Conservation (phyloP, 2,329 filamentous ascomycete genomes). For the Sarocladium brachiariae region DNA sequence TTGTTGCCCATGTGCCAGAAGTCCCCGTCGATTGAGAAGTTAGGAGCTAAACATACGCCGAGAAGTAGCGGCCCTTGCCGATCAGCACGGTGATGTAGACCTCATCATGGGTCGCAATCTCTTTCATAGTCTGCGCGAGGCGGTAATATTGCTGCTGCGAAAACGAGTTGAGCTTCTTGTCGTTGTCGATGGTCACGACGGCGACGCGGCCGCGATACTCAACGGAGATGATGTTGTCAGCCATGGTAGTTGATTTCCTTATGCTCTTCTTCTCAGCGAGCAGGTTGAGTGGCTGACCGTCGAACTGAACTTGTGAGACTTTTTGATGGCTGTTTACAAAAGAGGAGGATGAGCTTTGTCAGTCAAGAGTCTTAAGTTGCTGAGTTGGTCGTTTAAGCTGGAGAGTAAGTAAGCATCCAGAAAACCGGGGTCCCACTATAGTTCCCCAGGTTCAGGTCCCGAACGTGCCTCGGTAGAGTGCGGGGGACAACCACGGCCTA, state of each 20-base stretch:
- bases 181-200: conserved; percentile 79
- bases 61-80: conserved; percentile 79
- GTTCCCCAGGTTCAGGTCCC: conserved; percentile 5
- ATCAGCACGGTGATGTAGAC: conserved; percentile 80
- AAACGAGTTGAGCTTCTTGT: conserved; percentile 83
- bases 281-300: too few relatives aligned
- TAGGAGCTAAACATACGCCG: conserved; percentile 58
- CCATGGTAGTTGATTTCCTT: too few relatives aligned
- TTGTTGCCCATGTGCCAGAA: background rate
- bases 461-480: background rate
- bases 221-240: conserved; percentile 24
- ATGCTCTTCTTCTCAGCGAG: too few relatives aligned
- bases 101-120: conserved; percentile 72
- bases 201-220: conserved; percentile 41
- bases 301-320: too few relatives aligned
- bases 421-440: background rate
- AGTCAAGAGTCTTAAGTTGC: too few relatives aligned
- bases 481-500: background rate
- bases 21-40: background rate
- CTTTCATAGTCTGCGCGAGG: conserved; percentile 64
- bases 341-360: too few relatives aligned
- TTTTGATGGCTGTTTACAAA: too few relatives aligned
- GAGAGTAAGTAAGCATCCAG: too few relatives aligned
- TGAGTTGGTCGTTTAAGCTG: too few relatives aligned
- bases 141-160: conserved; percentile 67